A percentile compares a stretch with the other conserved stretches of the same genome.
These are phyloP conservation scores for Sapria himalayana DNA, from an alignment of 345 rosid species.

Conservation along the genomic window DNA sequence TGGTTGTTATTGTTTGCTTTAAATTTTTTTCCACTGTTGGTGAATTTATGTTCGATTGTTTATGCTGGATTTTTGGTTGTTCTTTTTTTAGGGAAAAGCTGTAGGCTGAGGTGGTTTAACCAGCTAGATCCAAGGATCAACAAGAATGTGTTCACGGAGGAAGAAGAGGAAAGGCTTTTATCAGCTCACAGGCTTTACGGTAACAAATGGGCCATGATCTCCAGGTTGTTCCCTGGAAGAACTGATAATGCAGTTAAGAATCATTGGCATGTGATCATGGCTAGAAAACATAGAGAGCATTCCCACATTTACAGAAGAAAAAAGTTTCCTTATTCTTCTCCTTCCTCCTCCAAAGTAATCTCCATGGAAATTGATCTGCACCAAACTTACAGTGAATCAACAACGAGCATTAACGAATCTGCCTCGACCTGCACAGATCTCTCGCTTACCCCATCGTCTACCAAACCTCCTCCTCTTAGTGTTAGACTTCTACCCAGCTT, in stretches of 20 bases:
- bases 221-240: constrained; percentile 67
- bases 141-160: constrained; percentile 50
- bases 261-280: constrained; percentile 95
- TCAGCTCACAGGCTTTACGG: constrained; percentile 57
- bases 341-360: constrained; percentile 5
- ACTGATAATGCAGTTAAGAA: constrained; percentile 93
- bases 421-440: constrained; percentile 40
- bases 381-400: constrained; percentile 22
- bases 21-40: not conserved
- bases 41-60: not conserved
- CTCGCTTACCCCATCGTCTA: constrained; percentile 34
- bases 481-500: too few relatives aligned
- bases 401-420: constrained; percentile 26
- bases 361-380: constrained; percentile 7
- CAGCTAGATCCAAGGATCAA: constrained; percentile 85
- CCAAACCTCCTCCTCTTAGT: constrained; percentile 9
- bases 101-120: constrained; percentile 89
- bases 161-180: constrained; percentile 64
- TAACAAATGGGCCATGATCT: constrained; percentile 84
- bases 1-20: not conserved
- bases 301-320: constrained; percentile 26
- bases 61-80: not conserved
- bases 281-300: constrained; percentile 61
- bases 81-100: constrained; percentile 56
- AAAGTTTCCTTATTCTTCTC: constrained; percentile 15